Conservation (phyloP, 176 grass and related monocot genomes). For the Oryza coarctata region DNA sequence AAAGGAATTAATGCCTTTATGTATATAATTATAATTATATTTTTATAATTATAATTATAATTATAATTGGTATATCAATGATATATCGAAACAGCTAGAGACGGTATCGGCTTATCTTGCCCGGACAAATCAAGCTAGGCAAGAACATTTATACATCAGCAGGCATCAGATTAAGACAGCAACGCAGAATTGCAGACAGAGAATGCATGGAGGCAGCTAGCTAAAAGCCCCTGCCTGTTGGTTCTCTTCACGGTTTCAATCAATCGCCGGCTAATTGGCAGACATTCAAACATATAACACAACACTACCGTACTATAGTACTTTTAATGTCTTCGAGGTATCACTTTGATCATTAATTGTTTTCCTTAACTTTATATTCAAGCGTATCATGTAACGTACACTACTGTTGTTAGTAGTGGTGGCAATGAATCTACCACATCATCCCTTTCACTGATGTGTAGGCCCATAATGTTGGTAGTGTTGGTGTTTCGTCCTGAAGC, state of each 20-base stretch:
- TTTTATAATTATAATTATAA: background rate
- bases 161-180: background rate
- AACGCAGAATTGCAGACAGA: background rate
- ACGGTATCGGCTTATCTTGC: constrained; percentile 15
- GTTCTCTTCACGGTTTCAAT: background rate
- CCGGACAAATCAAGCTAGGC: constrained; percentile 28
- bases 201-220: background rate
- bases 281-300: background rate
- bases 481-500: too few species aligned
- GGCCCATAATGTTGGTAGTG: too few species aligned
- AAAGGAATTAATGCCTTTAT: background rate
- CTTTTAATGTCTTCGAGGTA: background rate
- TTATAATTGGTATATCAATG: background rate
- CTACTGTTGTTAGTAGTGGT: too few species aligned
- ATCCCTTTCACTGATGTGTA: too few species aligned
- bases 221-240: background rate
- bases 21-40: background rate
- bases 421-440: too few species aligned
- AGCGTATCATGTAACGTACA: too few species aligned
- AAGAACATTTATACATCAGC: background rate
- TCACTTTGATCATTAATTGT: background rate
- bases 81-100: background rate
- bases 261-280: background rate
- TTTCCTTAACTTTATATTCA: too few species aligned
- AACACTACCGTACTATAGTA: background rate